These are phyloP conservation scores for Entomophthora muscae DNA, from an alignment of 371 early-diverging fungal species.

Conservation along the genomic window DNA sequence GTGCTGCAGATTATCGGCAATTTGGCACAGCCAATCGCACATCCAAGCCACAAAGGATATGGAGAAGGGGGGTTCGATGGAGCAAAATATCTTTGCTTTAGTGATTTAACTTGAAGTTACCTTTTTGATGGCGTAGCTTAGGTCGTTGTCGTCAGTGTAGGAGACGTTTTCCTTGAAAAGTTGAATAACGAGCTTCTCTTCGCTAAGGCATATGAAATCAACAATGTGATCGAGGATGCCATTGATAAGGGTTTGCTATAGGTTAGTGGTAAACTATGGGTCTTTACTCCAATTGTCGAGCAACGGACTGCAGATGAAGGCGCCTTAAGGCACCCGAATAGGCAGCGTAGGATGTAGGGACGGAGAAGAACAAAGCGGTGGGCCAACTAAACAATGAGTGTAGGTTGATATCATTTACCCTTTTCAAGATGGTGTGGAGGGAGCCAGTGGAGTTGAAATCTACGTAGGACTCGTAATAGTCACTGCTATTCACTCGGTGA, in stretches of 20 bases:
- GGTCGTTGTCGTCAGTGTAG: neutral
- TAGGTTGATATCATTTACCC: neutral
- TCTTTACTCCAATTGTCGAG: neutral
- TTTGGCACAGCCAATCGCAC: neutral
- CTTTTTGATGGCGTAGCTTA: neutral
- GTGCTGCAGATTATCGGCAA: neutral
- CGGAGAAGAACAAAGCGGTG: neutral
- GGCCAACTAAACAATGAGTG: neutral
- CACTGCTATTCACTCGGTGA: neutral
- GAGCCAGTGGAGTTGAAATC: neutral
- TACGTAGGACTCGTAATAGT: neutral
- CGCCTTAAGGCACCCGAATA: neutral
- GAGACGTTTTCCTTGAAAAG: neutral
- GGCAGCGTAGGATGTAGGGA: neutral
- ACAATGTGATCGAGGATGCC: neutral
- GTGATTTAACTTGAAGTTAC: neutral
- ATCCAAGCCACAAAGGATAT: neutral
- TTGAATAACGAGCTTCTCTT: neutral
- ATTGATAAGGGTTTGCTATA: neutral
- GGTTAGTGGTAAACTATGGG: neutral
- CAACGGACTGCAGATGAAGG: neutral
- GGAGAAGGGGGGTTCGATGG: neutral
- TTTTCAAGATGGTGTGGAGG: neutral
- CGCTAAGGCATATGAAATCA: neutral
- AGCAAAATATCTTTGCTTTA: neutral